Conservation (phyloP, 192 early-diverging fungal species). For the Coemansia sp. region DNA sequence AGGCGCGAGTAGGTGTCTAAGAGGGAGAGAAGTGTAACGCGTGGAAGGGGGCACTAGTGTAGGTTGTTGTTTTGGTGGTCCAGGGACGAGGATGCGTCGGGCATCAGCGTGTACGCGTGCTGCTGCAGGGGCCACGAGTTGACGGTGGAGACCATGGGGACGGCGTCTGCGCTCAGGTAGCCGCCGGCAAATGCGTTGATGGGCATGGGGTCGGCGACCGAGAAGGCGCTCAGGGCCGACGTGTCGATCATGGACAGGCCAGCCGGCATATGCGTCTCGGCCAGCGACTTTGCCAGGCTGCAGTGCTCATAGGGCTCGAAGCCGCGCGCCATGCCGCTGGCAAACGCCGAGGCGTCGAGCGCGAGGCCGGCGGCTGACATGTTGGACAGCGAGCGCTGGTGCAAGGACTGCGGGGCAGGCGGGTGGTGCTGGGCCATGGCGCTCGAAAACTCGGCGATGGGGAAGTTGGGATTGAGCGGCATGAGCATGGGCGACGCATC, state of each 20-base stretch:
- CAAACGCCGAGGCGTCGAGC: slow-evolving; percentile 25
- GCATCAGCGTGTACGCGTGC: slow-evolving; percentile 21
- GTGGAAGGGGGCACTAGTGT: neutral
- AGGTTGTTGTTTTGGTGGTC: neutral
- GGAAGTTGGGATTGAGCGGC: slow-evolving; percentile 55
- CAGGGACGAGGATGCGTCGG: neutral
- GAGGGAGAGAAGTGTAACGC: neutral
- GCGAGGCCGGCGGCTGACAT: slow-evolving; percentile 25
- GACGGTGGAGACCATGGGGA: slow-evolving; percentile 9
- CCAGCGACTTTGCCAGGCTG: slow-evolving; percentile 14
- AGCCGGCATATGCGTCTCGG: slow-evolving; percentile 5
- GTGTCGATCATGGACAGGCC: slow-evolving; percentile 44
- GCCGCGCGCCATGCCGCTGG: slow-evolving; percentile 6
- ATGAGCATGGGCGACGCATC: slow-evolving; percentile 35
- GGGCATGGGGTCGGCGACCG: slow-evolving; percentile 19
- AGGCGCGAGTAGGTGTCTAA: neutral
- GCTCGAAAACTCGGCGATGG: slow-evolving; percentile 41
- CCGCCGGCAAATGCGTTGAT: slow-evolving; percentile 30
- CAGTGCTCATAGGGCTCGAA: slow-evolving; percentile 16
- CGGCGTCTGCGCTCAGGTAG: slow-evolving; percentile 20
- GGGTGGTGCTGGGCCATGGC: neutral
- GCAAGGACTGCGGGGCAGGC: slow-evolving; percentile 16
- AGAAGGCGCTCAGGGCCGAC: slow-evolving; percentile 23
- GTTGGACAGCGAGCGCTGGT: slow-evolving; percentile 37
- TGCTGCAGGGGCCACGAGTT: slow-evolving; percentile 24